These are phyloP conservation scores for Zea mays DNA, from an alignment of 176 grass and related monocot genomes.

Conservation along the genomic window Zm-B73-REFERENCE-NAM-5.0 NC_050097.1:241497001-241497500, in stretches of 20 bases:
- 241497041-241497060: conserved; percentile 54
- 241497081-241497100: conserved; percentile 52
- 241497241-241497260: conserved; percentile 33
- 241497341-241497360: conserved; percentile 10
- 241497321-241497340: conserved; percentile 28
- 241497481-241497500: too few species aligned
- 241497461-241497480: too few species aligned
- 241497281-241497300: conserved; percentile 21
- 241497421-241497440: too few species aligned
- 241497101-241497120: conserved; percentile 49
- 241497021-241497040: conserved; percentile 48
- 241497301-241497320: conserved; percentile 22
- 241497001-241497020: conserved; percentile 45
- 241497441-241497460: too few species aligned
- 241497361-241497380: neutral
- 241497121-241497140: conserved; percentile 44
- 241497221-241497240: conserved; percentile 36
- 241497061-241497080: conserved; percentile 65
- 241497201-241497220: conserved; percentile 32
- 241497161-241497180: conserved; percentile 13
- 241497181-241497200: conserved; percentile 25
- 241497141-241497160: conserved; percentile 28
- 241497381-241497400: neutral
- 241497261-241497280: conserved; percentile 46
- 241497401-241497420: too few species aligned